These are phyloP conservation scores for Huiozyma sinensis DNA, from an alignment of 805 yeast species.

Conservation along the genomic window DNA sequence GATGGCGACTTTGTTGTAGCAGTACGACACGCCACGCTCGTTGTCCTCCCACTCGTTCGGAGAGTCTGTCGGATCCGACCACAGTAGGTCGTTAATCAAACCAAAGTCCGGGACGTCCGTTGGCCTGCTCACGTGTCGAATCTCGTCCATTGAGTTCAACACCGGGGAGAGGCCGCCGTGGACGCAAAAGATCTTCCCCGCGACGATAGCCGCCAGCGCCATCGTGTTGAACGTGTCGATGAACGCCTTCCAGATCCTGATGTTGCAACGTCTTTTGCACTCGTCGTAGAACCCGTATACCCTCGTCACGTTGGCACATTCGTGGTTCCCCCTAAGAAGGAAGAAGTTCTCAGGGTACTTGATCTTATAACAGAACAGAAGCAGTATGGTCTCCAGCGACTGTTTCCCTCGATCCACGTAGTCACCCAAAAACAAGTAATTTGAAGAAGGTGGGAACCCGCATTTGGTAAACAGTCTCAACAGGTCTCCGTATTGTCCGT, in stretches of 20 bases:
- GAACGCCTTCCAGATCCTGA: conserved; percentile 88
- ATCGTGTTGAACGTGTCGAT: conserved; percentile 91
- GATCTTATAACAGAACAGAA: conserved; percentile 84
- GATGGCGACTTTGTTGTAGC: conserved; percentile 67
- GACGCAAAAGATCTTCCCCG: conserved; percentile 85
- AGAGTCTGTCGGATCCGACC: conserved; percentile 70
- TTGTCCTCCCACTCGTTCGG: conserved; percentile 63
- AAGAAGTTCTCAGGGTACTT: conserved; percentile 96
- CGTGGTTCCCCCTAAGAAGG: conserved; percentile 89
- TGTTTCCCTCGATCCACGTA: conserved; percentile 98
- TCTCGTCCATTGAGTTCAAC: conserved; percentile 51
- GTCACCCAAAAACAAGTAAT: conserved; percentile 88
- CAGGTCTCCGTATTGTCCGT: conserved; percentile 90
- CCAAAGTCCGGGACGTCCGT: conserved; percentile 81
- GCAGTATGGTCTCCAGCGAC: conserved; percentile 79
- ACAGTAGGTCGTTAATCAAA: conserved; percentile 60
- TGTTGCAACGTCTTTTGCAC: conserved; percentile 85
- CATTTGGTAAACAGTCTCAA: conserved; percentile 87
- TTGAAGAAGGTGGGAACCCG: conserved; percentile 93
- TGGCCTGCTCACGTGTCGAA: conserved; percentile 63
- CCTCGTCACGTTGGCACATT: conserved; percentile 91
- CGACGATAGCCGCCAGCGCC: conserved; percentile 93
- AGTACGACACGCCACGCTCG: conserved; percentile 74
- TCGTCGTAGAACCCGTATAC: conserved; percentile 98
- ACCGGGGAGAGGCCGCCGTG: conserved; percentile 81